These are phyloP conservation scores for Paecilomyces sp. DNA, from an alignment of 2,329 filamentous ascomycete species.

Conservation along the genomic window DNA sequence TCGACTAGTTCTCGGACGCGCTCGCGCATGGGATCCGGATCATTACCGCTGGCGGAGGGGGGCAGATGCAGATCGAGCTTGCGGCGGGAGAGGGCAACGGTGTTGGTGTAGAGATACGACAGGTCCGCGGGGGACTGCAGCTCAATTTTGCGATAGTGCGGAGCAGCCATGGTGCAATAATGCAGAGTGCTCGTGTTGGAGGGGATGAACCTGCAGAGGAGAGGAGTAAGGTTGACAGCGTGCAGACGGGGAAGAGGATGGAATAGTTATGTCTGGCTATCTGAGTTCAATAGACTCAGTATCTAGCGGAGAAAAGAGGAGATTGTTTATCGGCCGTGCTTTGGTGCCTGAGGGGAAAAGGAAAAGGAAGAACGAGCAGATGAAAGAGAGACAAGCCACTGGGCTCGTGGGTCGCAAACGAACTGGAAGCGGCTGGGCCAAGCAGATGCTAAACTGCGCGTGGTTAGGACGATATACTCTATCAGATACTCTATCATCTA, in stretches of 20 bases:
- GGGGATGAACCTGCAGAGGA: not conserved
- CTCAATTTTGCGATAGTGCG: slow-evolving; percentile 43
- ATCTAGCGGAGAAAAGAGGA: not conserved
- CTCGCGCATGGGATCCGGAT: slow-evolving; percentile 38
- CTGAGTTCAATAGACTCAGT: not conserved
- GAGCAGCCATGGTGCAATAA: slow-evolving; percentile 16
- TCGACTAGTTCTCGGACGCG: slow-evolving; percentile 35
- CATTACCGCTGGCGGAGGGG: slow-evolving; percentile 33
- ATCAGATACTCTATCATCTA: not conserved
- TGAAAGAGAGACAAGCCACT: too few relatives aligned
- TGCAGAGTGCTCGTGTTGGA: not conserved
- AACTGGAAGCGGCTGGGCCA: not conserved
- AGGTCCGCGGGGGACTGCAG: slow-evolving; percentile 45
- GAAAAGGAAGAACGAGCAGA: not conserved
- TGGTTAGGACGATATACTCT: not conserved
- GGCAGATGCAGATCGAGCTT: slow-evolving; percentile 44
- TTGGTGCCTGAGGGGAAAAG: not conserved
- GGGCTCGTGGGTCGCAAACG: not conserved
- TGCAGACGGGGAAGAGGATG: not conserved
- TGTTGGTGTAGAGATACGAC: slow-evolving; percentile 42
- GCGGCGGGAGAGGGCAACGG: slow-evolving; percentile 35
- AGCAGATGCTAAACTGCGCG: not conserved
- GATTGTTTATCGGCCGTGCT: not conserved
- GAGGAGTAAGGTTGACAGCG: not conserved
- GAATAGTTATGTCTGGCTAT: not conserved